phyloP scores from a whole-genome alignment of 2,329 filamentous ascomycete species.

The Fusarium graminum region DNA sequence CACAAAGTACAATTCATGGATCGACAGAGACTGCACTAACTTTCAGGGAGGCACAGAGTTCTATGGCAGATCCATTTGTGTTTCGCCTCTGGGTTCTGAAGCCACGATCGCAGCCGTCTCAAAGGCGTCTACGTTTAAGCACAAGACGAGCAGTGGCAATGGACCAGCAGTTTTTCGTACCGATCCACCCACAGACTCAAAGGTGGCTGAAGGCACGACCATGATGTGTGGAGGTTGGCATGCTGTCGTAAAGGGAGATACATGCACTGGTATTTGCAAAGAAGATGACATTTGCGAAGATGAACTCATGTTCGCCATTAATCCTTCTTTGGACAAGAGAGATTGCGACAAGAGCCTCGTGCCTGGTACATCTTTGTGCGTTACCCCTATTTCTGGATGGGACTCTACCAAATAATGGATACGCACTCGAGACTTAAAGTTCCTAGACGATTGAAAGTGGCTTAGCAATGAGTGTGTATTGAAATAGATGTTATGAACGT shows the following conservation, averaged over 20 bases:
- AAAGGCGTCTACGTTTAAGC: not conserved
- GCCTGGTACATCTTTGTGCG: not conserved
- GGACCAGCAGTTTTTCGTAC: not conserved
- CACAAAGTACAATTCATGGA: too few species aligned
- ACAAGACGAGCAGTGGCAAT: not conserved
- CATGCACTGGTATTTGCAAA: not conserved
- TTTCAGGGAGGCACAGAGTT: too few species aligned
- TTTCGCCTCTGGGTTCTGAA: not conserved
- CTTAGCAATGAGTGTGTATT: too few species aligned
- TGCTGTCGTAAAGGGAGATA: not conserved
- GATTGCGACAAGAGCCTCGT: not conserved
- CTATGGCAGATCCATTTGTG: too few species aligned
- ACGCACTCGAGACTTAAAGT: too few species aligned
- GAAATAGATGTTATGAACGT: too few species aligned
- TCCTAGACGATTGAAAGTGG: too few species aligned
- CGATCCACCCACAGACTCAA: not conserved
- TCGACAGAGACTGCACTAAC: too few species aligned
- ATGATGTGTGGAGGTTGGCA: not conserved
- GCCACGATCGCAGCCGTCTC: not conserved
- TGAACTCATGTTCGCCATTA: not conserved
- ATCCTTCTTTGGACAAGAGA: not conserved
- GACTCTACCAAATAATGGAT: too few species aligned
- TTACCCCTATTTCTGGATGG: not conserved
- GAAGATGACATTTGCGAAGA: not conserved
- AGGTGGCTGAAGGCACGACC: not conserved